A percentile compares a stretch with the other conserved stretches of the same genome.
Evolutionary conservation across 2,329 filamentous ascomycete genomes (phyloP).

Genomic region (Botrytis aclada): DNA sequence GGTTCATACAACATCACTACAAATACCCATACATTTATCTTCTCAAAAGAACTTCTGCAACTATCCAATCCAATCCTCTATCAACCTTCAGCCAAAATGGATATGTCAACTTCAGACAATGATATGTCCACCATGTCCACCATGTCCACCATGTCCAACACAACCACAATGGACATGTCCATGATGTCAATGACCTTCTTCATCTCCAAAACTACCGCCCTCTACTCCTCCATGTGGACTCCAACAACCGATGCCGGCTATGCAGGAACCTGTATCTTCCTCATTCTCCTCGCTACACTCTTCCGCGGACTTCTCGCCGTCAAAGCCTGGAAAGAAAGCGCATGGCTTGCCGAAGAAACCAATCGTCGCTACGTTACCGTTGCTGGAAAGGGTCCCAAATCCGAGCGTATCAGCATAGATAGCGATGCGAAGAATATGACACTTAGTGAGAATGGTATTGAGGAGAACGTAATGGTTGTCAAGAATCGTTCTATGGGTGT

Average conservation of each 20-base stretch:
- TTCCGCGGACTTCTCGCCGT: conserved; percentile 70
- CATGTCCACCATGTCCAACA: conserved; percentile 39
- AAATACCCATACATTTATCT: not conserved
- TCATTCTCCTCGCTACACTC: conserved; percentile 70
- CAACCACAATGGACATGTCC: conserved; percentile 46
- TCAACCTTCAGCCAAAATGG: conserved; percentile 17
- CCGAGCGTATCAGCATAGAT: conserved; percentile 40
- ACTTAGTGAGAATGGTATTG: conserved; percentile 72
- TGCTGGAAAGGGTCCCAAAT: conserved; percentile 50
- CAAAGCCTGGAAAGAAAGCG: conserved; percentile 59
- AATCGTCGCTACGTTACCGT: conserved; percentile 75
- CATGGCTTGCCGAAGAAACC: conserved; percentile 69
- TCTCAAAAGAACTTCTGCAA: not conserved
- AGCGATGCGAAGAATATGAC: conserved; percentile 60
- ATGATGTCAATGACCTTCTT: conserved; percentile 63
- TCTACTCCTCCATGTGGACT: conserved; percentile 71
- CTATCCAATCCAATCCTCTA: conserved; percentile 6
- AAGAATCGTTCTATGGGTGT: conserved; percentile 51
- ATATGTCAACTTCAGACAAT: conserved; percentile 22
- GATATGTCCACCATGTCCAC: conserved; percentile 18
- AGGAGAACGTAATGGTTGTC: conserved; percentile 77
- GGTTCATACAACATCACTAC: conserved; percentile 9
- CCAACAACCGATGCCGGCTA: conserved; percentile 69
- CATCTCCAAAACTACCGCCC: conserved; percentile 56
- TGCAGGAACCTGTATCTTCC: conserved; percentile 87